Evolutionary conservation across 371 early-diverging fungal species (phyloP), one percentile per base, ranked within the genome.

Genomic region (Basidiobolus meristosporus): DNA sequence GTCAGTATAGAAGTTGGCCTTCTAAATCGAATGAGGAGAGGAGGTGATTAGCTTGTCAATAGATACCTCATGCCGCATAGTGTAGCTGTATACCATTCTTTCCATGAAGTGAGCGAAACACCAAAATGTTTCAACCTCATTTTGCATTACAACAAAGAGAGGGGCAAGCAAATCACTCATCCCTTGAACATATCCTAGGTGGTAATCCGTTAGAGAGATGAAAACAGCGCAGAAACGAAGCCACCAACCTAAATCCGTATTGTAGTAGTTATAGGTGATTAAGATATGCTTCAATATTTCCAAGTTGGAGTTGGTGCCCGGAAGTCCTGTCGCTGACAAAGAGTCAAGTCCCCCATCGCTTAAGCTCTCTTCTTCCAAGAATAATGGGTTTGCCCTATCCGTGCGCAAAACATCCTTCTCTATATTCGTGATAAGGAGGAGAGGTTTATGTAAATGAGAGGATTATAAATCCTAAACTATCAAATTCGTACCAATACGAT

Each of bases 361-460:
- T n/a, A n/a, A n/a, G n/a, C n/a, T n/a, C n/a, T n/a, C n/a, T n/a
- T n/a, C n/a, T n/a, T n/a, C n/a, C n/a, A n/a, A n/a, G n/a, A n/a
- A n/a, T n/a, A n/a, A n/a, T n/a, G n/a, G n/a, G n/a, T n/a, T n/a
- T n/a, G n/a, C n/a, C n/a, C n/a, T n/a, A 52, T 95, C 95, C 0
- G 95, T 95, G 31, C 93, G 76, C 43, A 90, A 73, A 0, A 90
- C 91, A 48, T 92, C 96, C 56, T 89, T 90, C n/a, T n/a, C n/a
- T n/a, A n/a, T n/a, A n/a, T n/a, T n/a, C n/a, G n/a, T n/a, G n/a
- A n/a, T n/a, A n/a, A n/a, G n/a, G n/a, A n/a, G n/a, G n/a, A n/a
- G n/a, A n/a, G n/a, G n/a, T n/a, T n/a, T n/a, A n/a, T n/a, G n/a
- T n/a, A n/a, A n/a, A 18, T 23, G 17, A 17, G 20, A 12, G 30